Evolutionary conservation across 768 basidiomycete genomes (phyloP), one percentile per base, ranked within the genome.

Genomic region (Neoboletus magnificus): DNA sequence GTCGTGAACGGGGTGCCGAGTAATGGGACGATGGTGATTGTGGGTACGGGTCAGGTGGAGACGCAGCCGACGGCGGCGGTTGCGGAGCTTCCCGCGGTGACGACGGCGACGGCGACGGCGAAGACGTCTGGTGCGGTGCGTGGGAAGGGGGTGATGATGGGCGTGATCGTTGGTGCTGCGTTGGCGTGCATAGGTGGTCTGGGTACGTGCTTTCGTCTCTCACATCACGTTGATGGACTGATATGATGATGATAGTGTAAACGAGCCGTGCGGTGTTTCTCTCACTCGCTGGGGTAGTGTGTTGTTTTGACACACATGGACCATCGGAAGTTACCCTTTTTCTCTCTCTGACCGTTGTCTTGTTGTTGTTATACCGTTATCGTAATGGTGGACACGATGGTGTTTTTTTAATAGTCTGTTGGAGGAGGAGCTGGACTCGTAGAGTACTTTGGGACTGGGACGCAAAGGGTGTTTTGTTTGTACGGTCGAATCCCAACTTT

Each of bases 1-100:
- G 87, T 84, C 35, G 81, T 98, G 58, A 79, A 87, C 59, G 93
- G 92, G 39, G 82, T 97, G 13, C 95, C 94, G 3, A 87, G 85
- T 50, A 86, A 85, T 56, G 94, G 88, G 2, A 81, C 83, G 12
- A 81, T 80, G 70, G 79, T 95, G 52, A 90, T 84, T 54, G 78
- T 93, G 25, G 95, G 95, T 5, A 85, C 76, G 53, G 94, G 95
- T 1, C 69, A 82, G 51, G 77, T 96, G n/a, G 91, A 84, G 47
- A 71, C 71, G 2, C 95, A 97, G 68, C 79, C 87, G 2, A 80
- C 75, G 0, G 58, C 68, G 4, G 57, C 71, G 1, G 77, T 72
- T 0, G 73, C 73, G 18, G 66, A 43, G 2, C 78, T 91, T 8
- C 50, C 79, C 69, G 23, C 64, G 71, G 18, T 69, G 71, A 56